phyloP scores from a whole-genome alignment of 2,329 filamentous ascomycete genomes.

The Botrytis elliptica region DNA sequence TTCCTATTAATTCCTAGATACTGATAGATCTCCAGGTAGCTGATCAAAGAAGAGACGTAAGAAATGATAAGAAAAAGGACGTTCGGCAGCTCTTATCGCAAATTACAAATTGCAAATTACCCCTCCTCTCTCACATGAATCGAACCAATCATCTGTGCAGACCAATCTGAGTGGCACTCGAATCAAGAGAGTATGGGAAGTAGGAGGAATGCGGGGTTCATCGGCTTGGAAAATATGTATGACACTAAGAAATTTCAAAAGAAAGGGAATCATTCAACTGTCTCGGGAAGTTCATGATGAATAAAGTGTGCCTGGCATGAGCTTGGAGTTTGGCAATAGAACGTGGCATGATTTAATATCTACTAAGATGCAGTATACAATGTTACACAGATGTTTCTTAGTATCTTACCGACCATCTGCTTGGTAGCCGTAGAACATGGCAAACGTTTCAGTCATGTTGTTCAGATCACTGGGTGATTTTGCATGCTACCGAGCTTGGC shows the following conservation, averaged over 20 bases:
- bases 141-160: neutral
- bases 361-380: neutral
- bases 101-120: neutral
- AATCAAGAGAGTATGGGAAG: neutral
- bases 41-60: conserved; percentile 11
- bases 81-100: conserved; percentile 12
- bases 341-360: neutral
- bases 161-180: neutral
- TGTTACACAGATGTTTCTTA: neutral
- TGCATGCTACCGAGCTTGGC: neutral
- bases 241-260: neutral
- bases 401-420: neutral
- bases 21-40: neutral
- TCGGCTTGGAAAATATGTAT: neutral
- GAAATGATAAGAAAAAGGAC: neutral
- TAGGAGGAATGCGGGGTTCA: neutral
- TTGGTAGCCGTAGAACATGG: neutral
- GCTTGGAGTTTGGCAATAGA: neutral
- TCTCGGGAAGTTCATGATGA: neutral
- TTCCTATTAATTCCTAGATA: neutral
- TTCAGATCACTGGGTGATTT: too few species aligned
- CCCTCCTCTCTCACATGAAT: neutral
- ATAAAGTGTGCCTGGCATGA: neutral
- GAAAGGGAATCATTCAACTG: neutral
- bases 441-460: neutral